Percentiles rank a stretch among this genome's conserved stretches.
Evolutionary conservation across 805 yeast species (phyloP).

Genomic region (Maudiozyma bulderi): DNA sequence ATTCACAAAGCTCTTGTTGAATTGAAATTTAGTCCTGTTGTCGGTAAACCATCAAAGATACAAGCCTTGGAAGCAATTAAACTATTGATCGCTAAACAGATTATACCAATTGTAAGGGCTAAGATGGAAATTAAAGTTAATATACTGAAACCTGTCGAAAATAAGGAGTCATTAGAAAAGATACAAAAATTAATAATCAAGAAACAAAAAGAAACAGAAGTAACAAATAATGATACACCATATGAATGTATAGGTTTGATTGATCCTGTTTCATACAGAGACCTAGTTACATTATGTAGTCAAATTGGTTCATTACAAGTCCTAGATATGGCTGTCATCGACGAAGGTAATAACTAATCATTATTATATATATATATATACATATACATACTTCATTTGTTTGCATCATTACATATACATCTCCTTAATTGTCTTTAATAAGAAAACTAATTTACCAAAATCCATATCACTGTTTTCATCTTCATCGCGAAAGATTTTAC

Average conservation of each 20-base stretch:
- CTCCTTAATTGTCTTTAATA: slow-evolving; percentile 29
- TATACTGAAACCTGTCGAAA: slow-evolving; percentile 38
- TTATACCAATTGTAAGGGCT: slow-evolving; percentile 90
- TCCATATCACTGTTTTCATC: slow-evolving; percentile 22
- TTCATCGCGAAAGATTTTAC: slow-evolving; percentile 37
- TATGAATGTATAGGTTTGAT: slow-evolving; percentile 60
- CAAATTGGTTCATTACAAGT: slow-evolving; percentile 66
- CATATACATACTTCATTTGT: neutral
- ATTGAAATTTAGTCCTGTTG: slow-evolving; percentile 66
- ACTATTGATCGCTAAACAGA: slow-evolving; percentile 61
- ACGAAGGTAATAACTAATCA: slow-evolving; percentile 29
- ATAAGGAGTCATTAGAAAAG: slow-evolving; percentile 31
- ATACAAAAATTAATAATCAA: slow-evolving; percentile 34
- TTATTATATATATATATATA: neutral
- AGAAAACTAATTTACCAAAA: slow-evolving; percentile 38
- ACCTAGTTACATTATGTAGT: slow-evolving; percentile 51
- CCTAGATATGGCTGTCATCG: slow-evolving; percentile 79
- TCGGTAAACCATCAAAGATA: slow-evolving; percentile 66
- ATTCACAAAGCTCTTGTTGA: slow-evolving; percentile 76
- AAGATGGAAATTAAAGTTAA: slow-evolving; percentile 77
- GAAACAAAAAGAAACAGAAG: slow-evolving; percentile 22
- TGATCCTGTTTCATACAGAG: slow-evolving; percentile 78
- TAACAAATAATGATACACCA: slow-evolving; percentile 33
- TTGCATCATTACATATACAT: slow-evolving; percentile 13
- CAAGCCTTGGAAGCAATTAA: slow-evolving; percentile 91